Base-by-base conservation (phyloP, 1,284 basidiomycete species). In the Boletus semigastroideus region DNA sequence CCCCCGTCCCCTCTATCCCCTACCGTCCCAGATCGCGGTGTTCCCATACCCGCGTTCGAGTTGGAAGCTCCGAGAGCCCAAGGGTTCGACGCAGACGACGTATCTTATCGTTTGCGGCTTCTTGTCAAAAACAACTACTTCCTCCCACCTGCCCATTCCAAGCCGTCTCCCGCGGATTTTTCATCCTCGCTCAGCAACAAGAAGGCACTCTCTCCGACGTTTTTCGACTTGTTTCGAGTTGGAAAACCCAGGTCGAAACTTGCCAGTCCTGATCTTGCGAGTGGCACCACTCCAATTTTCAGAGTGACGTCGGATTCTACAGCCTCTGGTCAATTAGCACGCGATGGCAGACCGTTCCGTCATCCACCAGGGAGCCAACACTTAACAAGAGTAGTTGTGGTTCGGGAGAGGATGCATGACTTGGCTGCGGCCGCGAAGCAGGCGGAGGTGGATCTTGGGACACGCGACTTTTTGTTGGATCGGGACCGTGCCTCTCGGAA, bases 41-140 rank as follows among this genome's bases (percentile, higher is more conserved):
- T 74, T 28, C 72, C 77, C 40, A 61, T 77, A 30, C 72, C 77
- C 17, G 75, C 78, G 14, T 72, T 80, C 34, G 78, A 78, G 57
- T 75, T 83, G 2, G 75, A 74, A 5, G 72, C 64, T n/a, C 55
- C 53, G 53, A 72, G 41, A 43, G 68, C 77, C 37, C 73, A 80
- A 49, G 78, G 79, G 43, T 87, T 86, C 62, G 83, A 89, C 60
- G 76, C 79, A 17, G 90, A 92, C 67, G 89, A 92, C 62, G 88
- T 92, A 33, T 84, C 87, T 22, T 87, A 90, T 70, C 85, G 89
- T 25, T 79, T 92, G 17, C 83, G 83, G 40, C 76, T 92, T 46
- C 79, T 92, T 40, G 83, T 92, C 50, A 87, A 86, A 66, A 92
- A 92, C 71, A 90, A 77, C 62, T 92, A 92, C 64, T 92, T 88